Evolutionary conservation across 805 yeast genomes (phyloP).

Genomic region (Hanseniaspora taiwanica): DNA sequence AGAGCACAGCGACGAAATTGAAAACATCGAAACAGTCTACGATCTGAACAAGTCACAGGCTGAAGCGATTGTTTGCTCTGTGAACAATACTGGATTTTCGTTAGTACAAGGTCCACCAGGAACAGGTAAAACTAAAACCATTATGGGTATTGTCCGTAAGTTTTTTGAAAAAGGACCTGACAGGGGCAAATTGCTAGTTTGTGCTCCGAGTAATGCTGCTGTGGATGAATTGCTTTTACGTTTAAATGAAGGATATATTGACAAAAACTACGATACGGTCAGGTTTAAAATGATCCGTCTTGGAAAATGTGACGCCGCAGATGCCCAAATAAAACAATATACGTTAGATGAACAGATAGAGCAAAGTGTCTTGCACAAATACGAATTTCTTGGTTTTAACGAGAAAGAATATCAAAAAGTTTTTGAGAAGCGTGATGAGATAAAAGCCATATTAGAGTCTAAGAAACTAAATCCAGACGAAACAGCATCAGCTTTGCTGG

Average conservation of each 20-base stretch:
- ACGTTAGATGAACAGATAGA: conserved; percentile 83
- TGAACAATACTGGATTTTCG: conserved; percentile 60
- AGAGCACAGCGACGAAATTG: conserved; percentile 25
- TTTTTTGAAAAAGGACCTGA: conserved; percentile 28
- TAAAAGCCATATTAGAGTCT: conserved; percentile 28
- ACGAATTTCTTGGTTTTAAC: conserved; percentile 26
- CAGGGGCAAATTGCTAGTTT: conserved; percentile 56
- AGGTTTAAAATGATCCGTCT: conserved; percentile 67
- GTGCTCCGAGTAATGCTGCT: conserved; percentile 99
- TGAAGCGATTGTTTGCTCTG: conserved; percentile 66
- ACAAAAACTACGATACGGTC: conserved; percentile 38
- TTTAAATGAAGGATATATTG: conserved; percentile 55
- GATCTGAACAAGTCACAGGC: conserved; percentile 85
- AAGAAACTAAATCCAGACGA: conserved; percentile 20
- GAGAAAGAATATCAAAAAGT: conserved; percentile 24
- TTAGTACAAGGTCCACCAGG: conserved; percentile 99
- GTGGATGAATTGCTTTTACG: conserved; percentile 89
- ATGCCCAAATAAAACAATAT: conserved; percentile 65
- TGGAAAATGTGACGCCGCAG: conserved; percentile 82
- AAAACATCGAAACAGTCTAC: conserved; percentile 33
- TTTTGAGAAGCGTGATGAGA: conserved; percentile 42
- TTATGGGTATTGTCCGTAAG: conserved; percentile 80
- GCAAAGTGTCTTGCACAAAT: conserved; percentile 31
- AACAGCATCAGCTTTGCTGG: conserved; percentile 33
- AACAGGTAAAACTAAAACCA: conserved; percentile 96